Evolutionary conservation across 257 asterid species (phyloP).

Genomic region (Gentiana straminea): DNA sequence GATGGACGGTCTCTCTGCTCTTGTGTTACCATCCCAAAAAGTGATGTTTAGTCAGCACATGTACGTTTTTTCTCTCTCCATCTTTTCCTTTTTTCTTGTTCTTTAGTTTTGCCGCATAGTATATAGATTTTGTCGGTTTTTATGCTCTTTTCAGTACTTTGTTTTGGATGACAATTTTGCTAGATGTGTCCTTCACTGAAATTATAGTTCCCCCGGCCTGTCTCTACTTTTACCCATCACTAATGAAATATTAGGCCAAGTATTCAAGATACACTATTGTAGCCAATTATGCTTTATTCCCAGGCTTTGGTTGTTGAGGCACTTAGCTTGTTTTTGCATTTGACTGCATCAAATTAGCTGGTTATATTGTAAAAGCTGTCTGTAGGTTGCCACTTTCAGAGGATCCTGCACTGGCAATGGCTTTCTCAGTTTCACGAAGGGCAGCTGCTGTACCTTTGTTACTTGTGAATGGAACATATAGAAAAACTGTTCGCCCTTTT

Average conservation of each 20-base stretch:
- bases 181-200: background rate
- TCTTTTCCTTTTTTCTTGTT: slow-evolving; percentile 11
- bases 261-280: no score
- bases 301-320: background rate
- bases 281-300: no score
- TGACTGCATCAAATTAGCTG: background rate
- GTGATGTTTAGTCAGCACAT: slow-evolving; percentile 71
- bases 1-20: slow-evolving; percentile 68
- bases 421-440: slow-evolving; percentile 87
- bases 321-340: slow-evolving; percentile 3
- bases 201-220: background rate
- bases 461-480: slow-evolving; percentile 93
- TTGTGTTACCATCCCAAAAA: slow-evolving; percentile 72
- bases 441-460: slow-evolving; percentile 91
- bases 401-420: slow-evolving; percentile 96
- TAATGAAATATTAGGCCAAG: no score
- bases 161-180: background rate
- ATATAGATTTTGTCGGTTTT: background rate
- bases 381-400: slow-evolving; percentile 83
- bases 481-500: slow-evolving; percentile 86
- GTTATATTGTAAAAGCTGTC: slow-evolving; percentile 10
- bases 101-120: background rate
- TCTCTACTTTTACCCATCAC: no score
- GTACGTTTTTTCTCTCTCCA: slow-evolving; percentile 32
- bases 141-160: background rate